Evolutionary conservation across 2,329 filamentous ascomycete genomes (phyloP), one percentile per base, ranked within the genome.

Genomic region (Exophiala phaeomuriformis): DNA sequence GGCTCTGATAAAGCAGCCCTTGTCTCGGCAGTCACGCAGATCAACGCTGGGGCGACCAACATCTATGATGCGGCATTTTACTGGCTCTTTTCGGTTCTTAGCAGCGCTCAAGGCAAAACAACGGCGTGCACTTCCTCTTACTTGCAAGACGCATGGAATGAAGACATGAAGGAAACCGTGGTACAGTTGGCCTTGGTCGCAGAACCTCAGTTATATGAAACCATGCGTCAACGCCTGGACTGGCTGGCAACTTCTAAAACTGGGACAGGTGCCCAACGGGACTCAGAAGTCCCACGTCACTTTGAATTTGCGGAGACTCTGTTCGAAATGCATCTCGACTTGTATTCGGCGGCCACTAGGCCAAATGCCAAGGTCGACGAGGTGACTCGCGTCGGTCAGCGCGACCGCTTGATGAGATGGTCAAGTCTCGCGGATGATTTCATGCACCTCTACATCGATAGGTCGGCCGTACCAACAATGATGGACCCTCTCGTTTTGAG

Each of bases 321-420:
- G 2, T 85, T 83, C 60, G 84, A 87, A 65, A 68, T 86, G 32
- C 83, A 86, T 62, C 72, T 86, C 4, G 83, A 86, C 63, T 72
- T 84, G 5, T 84, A 82, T 64, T 77, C 77, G 4, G 69, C 78
- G n/a, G 80, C 84, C 61, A 83, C 79, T 47, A 78, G 78, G 58
- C 77, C 80, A 0, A 77, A 76, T 59, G 83, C 77, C 60, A 75
- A 79, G 28, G 75, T 81, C 4, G 74, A 79, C 53, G 62, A 68
- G 31, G 71, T 70, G 3, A 79, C 75, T n/a, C 73, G 77, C 35
- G 64, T 71, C 3, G 58, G 75, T 5, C 81, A 85, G 62, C 75
- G 74, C 49, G 78, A 84, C 63, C 77, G 82, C 9, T 67, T 86
- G 5, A 70, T 74, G 43, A 72, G 82, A 58, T 87, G 84, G 84